Percentiles rank a stretch among this genome's conserved stretches.
Evolutionary conservation across 805 yeast genomes (phyloP).

Genomic region (Metschnikowia baotianmanensis): DNA sequence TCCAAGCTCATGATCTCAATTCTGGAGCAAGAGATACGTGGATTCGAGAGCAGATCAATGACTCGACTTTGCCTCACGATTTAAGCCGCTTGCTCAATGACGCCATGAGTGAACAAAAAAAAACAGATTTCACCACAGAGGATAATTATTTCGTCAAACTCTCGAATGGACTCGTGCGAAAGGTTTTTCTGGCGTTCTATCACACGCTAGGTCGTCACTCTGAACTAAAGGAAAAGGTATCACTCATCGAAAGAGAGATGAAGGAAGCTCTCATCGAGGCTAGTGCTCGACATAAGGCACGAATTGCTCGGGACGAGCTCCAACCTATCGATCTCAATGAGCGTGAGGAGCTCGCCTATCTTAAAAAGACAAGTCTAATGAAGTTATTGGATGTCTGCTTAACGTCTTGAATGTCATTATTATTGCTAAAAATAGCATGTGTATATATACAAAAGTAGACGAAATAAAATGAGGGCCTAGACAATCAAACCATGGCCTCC

Average conservation of each 20-base stretch:
- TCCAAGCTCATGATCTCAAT: slow-evolving; percentile 14
- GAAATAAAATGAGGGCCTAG: too few species aligned
- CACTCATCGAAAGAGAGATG: slow-evolving; percentile 8
- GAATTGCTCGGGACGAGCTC: background rate
- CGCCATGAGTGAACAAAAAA: background rate
- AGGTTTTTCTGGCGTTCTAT: slow-evolving; percentile 12
- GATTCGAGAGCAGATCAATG: slow-evolving; percentile 12
- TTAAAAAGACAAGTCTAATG: slow-evolving; percentile 16
- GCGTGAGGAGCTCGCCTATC: slow-evolving; percentile 13
- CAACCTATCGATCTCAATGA: slow-evolving; percentile 9
- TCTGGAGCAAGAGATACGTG: slow-evolving; percentile 13
- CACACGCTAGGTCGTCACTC: slow-evolving; percentile 6
- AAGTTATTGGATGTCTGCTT: slow-evolving; percentile 11
- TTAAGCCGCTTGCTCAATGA: slow-evolving; percentile 7
- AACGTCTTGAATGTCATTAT: background rate
- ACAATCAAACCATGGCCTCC: slow-evolving; percentile 19
- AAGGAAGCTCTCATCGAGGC: slow-evolving; percentile 3
- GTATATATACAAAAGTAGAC: slow-evolving; percentile 2
- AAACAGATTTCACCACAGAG: slow-evolving; percentile 3
- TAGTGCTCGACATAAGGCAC: background rate
- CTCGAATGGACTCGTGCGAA: slow-evolving; percentile 14
- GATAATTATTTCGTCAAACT: slow-evolving; percentile 15
- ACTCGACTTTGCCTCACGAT: slow-evolving; percentile 11
- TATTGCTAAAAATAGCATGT: background rate
- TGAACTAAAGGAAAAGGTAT: slow-evolving; percentile 4